Conservation (phyloP, 2,329 filamentous ascomycete species). For the Penicillium expansum region DNA sequence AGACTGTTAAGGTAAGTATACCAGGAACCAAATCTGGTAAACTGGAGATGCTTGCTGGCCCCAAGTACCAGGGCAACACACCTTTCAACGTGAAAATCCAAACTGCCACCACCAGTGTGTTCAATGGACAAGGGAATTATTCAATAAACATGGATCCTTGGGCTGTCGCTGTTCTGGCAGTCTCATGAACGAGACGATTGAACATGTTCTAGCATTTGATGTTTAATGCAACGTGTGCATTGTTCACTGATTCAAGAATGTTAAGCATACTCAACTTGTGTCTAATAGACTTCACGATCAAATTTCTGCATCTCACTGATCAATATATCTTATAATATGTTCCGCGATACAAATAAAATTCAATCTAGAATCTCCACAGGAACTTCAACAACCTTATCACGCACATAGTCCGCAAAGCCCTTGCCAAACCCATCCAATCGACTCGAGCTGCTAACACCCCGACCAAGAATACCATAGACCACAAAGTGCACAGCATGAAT, state of each 20-base stretch:
- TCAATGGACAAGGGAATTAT: constrained; percentile 16
- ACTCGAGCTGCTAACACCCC: constrained; percentile 50
- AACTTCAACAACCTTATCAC: constrained; percentile 45
- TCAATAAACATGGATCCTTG: constrained; percentile 25
- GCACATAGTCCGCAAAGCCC: constrained; percentile 53
- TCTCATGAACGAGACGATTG: constrained; percentile 11
- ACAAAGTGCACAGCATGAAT: constrained; percentile 53
- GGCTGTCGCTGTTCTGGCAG: constrained; percentile 26
- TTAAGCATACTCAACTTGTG: background rate
- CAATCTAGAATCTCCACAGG: constrained; percentile 26
- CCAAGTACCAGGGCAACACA: constrained; percentile 18
- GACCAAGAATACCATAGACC: constrained; percentile 47
- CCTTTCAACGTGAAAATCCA: constrained; percentile 20
- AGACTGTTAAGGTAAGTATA: constrained; percentile 28
- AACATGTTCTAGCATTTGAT: background rate
- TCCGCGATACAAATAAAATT: background rate
- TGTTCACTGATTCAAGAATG: background rate
- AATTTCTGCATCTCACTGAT: background rate
- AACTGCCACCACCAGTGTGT: constrained; percentile 14
- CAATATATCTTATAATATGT: too few relatives aligned
- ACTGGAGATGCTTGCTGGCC: constrained; percentile 26
- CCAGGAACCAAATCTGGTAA: constrained; percentile 21
- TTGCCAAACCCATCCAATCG: constrained; percentile 53
- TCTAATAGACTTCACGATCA: background rate
- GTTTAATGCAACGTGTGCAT: too few relatives aligned